phyloP scores from a whole-genome alignment of 352 stramenopile species.

The Elongisporangium anandrum region DNA sequence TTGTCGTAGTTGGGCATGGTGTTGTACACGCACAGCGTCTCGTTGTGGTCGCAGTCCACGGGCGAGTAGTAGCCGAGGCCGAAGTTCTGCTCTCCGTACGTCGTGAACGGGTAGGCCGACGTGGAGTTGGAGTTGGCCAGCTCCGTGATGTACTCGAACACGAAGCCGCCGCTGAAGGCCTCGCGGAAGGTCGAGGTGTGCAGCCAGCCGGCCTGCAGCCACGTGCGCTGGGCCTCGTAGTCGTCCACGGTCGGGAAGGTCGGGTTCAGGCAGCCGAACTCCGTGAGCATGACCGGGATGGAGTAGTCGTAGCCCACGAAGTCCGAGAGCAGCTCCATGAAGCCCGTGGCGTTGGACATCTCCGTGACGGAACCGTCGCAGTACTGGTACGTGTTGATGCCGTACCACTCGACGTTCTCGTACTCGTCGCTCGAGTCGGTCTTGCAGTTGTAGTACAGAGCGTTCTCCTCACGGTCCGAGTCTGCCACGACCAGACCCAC shows the following conservation, averaged over 20 bases:
- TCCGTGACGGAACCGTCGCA: conserved; percentile 46
- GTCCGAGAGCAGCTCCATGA: conserved; percentile 37
- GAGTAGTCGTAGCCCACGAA: conserved; percentile 55
- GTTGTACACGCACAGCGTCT: conserved; percentile 51
- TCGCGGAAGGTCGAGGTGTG: conserved; percentile 36
- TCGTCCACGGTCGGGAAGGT: conserved; percentile 46
- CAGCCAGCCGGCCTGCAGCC: conserved; percentile 55
- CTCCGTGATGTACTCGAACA: conserved; percentile 84
- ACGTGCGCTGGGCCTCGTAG: conserved; percentile 68
- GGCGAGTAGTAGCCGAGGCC: conserved; percentile 84
- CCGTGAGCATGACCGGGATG: conserved; percentile 76
- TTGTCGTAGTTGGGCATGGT: conserved; percentile 77
- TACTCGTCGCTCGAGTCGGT: conserved; percentile 43
- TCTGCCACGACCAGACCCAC: conserved; percentile 74
- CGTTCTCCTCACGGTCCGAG: conserved; percentile 40
- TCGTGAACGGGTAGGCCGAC: conserved; percentile 67
- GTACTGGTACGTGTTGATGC: conserved; percentile 70
- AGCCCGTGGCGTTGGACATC: conserved; percentile 35
- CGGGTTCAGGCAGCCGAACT: conserved; percentile 74
- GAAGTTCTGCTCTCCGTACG: conserved; percentile 76
- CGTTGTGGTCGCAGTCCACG: conserved; percentile 57
- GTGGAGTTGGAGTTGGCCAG: conserved; percentile 49
- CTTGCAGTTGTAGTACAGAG: conserved; percentile 74
- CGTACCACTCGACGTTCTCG: conserved; percentile 76
- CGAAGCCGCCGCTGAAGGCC: conserved; percentile 68